These are phyloP conservation scores for Fistulinella prunicolor DNA, from an alignment of 768 basidiomycete genomes.

Conservation along the genomic window DNA sequence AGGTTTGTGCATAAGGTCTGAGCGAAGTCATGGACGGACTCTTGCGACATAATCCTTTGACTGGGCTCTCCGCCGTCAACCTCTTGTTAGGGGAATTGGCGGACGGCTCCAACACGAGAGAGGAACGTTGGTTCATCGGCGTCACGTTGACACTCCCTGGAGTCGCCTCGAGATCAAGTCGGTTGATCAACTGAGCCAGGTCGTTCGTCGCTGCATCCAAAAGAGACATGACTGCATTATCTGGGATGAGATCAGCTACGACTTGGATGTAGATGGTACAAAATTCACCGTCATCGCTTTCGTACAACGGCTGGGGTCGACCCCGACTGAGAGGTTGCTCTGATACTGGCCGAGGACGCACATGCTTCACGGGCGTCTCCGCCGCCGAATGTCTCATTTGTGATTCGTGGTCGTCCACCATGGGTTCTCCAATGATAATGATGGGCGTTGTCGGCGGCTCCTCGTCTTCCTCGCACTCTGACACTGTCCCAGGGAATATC, in stretches of 20 bases:
- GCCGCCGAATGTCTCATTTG: neutral
- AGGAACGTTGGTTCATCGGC: slow-evolving; percentile 34
- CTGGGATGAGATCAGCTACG: slow-evolving; percentile 7
- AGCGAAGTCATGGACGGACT: slow-evolving; percentile 47
- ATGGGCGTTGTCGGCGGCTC: slow-evolving; percentile 17
- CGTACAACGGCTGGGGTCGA: slow-evolving; percentile 48
- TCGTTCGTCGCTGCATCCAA: slow-evolving; percentile 82
- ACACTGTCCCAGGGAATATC: slow-evolving; percentile 51
- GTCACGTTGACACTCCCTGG: slow-evolving; percentile 53
- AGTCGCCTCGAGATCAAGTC: slow-evolving; percentile 79
- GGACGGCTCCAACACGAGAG: slow-evolving; percentile 14
- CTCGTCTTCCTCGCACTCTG: slow-evolving; percentile 15
- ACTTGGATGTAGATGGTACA: neutral
- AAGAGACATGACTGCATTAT: slow-evolving; percentile 58
- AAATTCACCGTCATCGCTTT: slow-evolving; percentile 43
- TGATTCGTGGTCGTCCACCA: slow-evolving; percentile 46
- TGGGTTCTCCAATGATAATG: slow-evolving; percentile 51
- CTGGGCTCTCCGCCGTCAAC: slow-evolving; percentile 35
- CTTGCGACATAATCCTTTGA: slow-evolving; percentile 34
- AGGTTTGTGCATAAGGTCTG: slow-evolving; percentile 45
- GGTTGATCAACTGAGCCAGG: slow-evolving; percentile 71
- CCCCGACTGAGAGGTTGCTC: slow-evolving; percentile 55
- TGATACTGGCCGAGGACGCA: slow-evolving; percentile 56
- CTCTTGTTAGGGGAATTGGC: slow-evolving; percentile 33
- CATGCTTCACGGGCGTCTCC: slow-evolving; percentile 39